Percentiles rank a stretch among this genome's conserved stretches.
phyloP scores from a whole-genome alignment of 345 rosid genomes.

The Populus euphratica region DNA sequence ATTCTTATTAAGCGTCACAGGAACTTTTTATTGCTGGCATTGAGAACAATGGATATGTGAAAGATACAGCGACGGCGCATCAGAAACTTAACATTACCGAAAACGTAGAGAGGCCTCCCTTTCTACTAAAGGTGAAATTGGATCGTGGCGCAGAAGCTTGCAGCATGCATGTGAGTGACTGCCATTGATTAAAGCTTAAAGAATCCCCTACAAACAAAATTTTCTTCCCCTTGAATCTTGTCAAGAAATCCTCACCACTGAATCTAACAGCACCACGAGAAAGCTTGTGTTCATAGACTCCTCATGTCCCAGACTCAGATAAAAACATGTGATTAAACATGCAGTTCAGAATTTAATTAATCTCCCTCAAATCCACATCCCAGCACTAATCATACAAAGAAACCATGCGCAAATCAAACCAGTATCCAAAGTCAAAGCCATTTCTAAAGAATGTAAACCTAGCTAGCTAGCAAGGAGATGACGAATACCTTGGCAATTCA shows the following conservation, averaged over 20 bases:
- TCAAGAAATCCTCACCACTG: slow-evolving; percentile 47
- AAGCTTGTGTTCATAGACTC: neutral
- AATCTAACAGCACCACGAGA: slow-evolving; percentile 39
- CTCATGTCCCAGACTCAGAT: too few species aligned
- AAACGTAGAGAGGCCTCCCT: slow-evolving; percentile 46
- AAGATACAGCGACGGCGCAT: too few species aligned
- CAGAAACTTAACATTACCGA: slow-evolving; percentile 30
- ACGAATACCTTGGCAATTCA: slow-evolving; percentile 42
- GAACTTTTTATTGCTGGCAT: neutral
- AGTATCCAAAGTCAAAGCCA: too few species aligned
- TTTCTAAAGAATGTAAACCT: too few species aligned
- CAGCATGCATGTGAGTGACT: slow-evolving; percentile 72
- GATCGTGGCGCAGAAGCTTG: slow-evolving; percentile 49
- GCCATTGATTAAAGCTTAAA: slow-evolving; percentile 24
- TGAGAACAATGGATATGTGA: neutral
- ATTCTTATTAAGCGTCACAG: too few species aligned
- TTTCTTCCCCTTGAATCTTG: slow-evolving; percentile 52
- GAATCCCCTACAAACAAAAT: slow-evolving; percentile 85
- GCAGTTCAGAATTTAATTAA: too few species aligned
- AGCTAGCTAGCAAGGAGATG: neutral
- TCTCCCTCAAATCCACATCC: too few species aligned
- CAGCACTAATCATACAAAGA: too few species aligned
- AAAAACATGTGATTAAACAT: neutral
- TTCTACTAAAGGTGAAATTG: slow-evolving; percentile 33
- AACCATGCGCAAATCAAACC: too few species aligned